A percentile compares a stretch with the other conserved stretches of the same genome.
Evolutionary conservation across 2,329 filamentous ascomycete genomes (phyloP).

Genomic region (Alternaria angustiovoidea): DNA sequence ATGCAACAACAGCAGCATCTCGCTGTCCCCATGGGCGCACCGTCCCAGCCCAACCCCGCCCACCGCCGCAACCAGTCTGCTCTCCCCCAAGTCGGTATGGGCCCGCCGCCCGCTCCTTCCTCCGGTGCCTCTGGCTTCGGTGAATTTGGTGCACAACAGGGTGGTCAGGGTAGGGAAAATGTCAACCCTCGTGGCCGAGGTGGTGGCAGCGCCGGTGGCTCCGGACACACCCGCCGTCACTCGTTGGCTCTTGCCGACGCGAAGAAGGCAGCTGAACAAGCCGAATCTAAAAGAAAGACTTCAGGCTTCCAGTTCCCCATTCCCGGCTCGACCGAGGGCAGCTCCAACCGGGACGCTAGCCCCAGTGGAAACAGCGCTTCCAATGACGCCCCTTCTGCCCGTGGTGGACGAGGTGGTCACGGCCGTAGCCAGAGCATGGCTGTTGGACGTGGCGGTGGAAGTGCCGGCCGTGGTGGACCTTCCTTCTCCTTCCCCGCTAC

Average conservation of each 20-base stretch:
- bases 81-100: constrained; percentile 89
- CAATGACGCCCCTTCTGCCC: constrained; percentile 42
- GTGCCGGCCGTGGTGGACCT: constrained; percentile 69
- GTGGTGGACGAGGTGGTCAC: constrained; percentile 65
- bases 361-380: constrained; percentile 57
- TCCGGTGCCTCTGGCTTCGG: constrained; percentile 86
- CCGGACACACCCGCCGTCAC: constrained; percentile 89
- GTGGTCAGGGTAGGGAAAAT: constrained; percentile 70
- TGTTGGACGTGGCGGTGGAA: constrained; percentile 71
- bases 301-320: constrained; percentile 94
- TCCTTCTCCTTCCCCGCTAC: constrained; percentile 73
- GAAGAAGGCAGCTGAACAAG: constrained; percentile 95
- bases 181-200: constrained; percentile 75
- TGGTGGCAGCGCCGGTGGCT: constrained; percentile 69
- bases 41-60: constrained; percentile 74
- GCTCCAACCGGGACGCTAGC: constrained; percentile 63
- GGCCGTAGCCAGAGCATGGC: constrained; percentile 91
- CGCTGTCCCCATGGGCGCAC: constrained; percentile 76
- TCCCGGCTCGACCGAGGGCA: constrained; percentile 67
- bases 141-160: constrained; percentile 74
- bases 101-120: constrained; percentile 89
- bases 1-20: constrained; percentile 64
- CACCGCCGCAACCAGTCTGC: constrained; percentile 99
- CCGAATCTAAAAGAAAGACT: constrained; percentile 94
- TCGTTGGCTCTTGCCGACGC: constrained; percentile 94